Conservation (phyloP, 2,329 filamentous ascomycete genomes). For the Beauveria sp. region DNA sequence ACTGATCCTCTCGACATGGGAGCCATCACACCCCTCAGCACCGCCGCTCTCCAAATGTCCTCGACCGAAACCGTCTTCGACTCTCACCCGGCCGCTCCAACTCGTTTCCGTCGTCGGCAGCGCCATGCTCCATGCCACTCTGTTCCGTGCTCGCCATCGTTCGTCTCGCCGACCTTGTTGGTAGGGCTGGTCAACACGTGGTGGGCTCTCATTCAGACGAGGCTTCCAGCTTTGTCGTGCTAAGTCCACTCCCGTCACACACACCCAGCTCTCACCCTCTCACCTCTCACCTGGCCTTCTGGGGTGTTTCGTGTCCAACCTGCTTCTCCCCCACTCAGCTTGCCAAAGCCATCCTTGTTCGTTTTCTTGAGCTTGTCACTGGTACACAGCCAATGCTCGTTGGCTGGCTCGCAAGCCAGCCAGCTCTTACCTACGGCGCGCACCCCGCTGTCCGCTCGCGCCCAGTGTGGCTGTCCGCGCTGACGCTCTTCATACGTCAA, state of each 20-base stretch:
- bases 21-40: background rate
- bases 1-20: background rate
- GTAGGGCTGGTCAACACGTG: constrained; percentile 11
- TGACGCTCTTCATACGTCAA: constrained; percentile 5
- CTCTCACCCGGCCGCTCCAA: background rate
- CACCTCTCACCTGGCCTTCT: background rate
- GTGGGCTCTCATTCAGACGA: constrained; percentile 8
- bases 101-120: background rate
- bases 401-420: background rate
- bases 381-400: constrained; percentile 10
- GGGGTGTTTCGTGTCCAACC: constrained; percentile 2
- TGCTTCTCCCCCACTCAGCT: constrained; percentile 5
- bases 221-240: constrained; percentile 9
- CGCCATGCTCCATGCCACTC: background rate
- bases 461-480: constrained; percentile 3
- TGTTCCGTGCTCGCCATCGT: background rate
- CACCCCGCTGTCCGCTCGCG: background rate
- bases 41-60: background rate
- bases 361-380: constrained; percentile 1
- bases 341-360: constrained; percentile 4
- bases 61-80: background rate
- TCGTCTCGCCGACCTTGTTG: background rate
- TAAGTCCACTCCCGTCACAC: constrained; percentile 7
- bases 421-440: no score
- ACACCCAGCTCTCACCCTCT: background rate